Base-by-base conservation (phyloP, 2,329 filamentous ascomycete species). In the Acephala macrosclerotiorum region DNA sequence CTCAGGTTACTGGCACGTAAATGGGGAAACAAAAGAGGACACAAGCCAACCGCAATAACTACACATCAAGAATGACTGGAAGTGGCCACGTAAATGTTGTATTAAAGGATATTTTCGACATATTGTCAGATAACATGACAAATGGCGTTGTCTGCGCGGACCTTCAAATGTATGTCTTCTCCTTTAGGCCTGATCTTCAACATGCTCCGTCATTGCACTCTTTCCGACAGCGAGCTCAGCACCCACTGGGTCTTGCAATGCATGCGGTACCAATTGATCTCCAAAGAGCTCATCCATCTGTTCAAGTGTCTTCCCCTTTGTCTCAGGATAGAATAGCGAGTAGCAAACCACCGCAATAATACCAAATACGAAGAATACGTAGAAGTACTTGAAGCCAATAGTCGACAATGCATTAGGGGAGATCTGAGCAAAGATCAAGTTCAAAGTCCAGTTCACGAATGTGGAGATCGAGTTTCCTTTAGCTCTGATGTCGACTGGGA, bases 401-500 rank as follows among this genome's bases (percentile, higher is more conserved):
- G 82, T 81, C 57, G 84, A 78, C 5, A 90, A 80, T 64, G 89
- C 82, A 1, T 82, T 80, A 0, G 84, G 86, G 0, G 84, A 86
- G 33, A 85, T 82, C 26, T 86, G 79, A 6, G 87, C 86, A 61
- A 91, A 85, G 18, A 89, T 84, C 67, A 91, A 90, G 74, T 92
- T 92, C 78, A 92, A 91, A 1, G 92, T 78, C 89, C 89, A 91
- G 73, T 92, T 88, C 0, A 87, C 90, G 1, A 86, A 88, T 0
- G 89, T 89, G 0, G 84, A 89, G 55, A 91, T 81, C 3, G 88
- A 84, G 33, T 92, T 89, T 71, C 68, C 90, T 80, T 38, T 91
- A 80, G 58, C 79, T 77, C 73, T 72, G 2, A 75, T 69, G 79
- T 84, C 77, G 0, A 79, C 81, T 0, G 84, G 83, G 74, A 86